Evolutionary conservation across 352 stramenopile genomes (phyloP).

Genomic region (Blastocystis sp.): DNA sequence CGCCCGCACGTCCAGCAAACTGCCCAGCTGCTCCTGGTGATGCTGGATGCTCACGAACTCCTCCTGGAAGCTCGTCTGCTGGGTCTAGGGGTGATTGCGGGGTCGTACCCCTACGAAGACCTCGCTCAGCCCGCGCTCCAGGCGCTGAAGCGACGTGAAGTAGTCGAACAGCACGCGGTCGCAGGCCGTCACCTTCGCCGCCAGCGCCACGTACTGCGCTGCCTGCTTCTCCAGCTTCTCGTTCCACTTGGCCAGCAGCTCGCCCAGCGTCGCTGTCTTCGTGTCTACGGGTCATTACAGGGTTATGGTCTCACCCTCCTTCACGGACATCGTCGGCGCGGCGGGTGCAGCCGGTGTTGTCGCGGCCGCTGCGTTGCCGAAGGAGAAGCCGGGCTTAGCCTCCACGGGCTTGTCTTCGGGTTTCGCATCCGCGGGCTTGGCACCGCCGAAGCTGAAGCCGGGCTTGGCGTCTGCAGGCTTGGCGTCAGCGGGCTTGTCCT

Average conservation of each 20-base stretch:
- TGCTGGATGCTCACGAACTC: conserved; percentile 52
- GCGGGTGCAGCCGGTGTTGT: not conserved
- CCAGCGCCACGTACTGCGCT: not conserved
- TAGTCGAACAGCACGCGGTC: conserved; percentile 12
- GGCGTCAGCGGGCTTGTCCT: not conserved
- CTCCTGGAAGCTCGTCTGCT: conserved; percentile 16
- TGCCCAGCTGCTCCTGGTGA: conserved; percentile 41
- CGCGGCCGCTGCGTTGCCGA: not conserved
- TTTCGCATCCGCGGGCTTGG: not conserved
- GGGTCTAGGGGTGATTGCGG: not conserved
- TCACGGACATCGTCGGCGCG: not conserved
- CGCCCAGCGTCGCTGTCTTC: conserved; percentile 37
- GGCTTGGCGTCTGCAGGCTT: conserved; percentile 3
- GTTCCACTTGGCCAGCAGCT: conserved; percentile 44
- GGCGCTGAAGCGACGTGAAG: not conserved
- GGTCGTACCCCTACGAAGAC: not conserved
- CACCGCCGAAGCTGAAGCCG: not conserved
- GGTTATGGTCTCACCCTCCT: not conserved
- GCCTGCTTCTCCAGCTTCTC: conserved; percentile 42
- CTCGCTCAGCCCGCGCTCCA: not conserved
- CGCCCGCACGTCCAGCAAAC: conserved; percentile 13
- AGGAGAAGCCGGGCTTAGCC: not conserved
- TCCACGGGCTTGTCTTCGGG: not conserved
- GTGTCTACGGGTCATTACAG: conserved; percentile 14
- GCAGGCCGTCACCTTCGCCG: not conserved